Evolutionary conservation across 495 filamentous ascomycete species (phyloP), one percentile per base, ranked within the genome.

Genomic region (Beverwykella pulmonaria): DNA sequence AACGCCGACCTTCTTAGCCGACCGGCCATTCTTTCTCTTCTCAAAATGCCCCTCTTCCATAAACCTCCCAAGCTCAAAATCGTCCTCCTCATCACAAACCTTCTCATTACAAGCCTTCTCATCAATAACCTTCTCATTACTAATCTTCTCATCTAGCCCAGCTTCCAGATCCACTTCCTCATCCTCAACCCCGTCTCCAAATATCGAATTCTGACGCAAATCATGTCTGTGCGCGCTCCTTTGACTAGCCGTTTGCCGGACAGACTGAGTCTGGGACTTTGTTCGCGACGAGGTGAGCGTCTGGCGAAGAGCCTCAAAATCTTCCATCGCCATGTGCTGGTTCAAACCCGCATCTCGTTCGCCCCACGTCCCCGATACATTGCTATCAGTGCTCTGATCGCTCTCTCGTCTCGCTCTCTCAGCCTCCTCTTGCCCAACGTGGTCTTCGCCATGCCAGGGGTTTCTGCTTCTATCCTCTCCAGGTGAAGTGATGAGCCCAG

Each of bases 1-100:
- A 0, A 97, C 89, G 2, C 92, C 92, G 22, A 96, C 84, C 70
- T 90, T 91, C 79, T 95, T 96, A 41, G 87, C 84, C 0, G 90
- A 91, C 29, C 82, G 83, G 6, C 85, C 86, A 44, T 87, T 87
- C 1, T 84, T 85, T 17, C 90, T 84, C 71, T 89, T 91, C 77
- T 93, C 91, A 62, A 95, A 87, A 65, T 90, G 89, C 17, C 91
- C 91, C 48, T 92, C 88, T 10, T 86, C 82, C 75, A 95, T 83
- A 73, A 95, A 95, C 46, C 86, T 78, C 27, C 83, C 86, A 0
- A 95, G 77, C 59, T 90, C 83, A 69, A 95, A 93, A 6, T 82
- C 86, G 0, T 83, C 82, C 15, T 83, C 83, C 17, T 78, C 75
- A 6, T 78, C 80, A 15, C 62, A 63, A 3, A 64, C 75, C n/a